These are phyloP conservation scores for Mycena citricolor DNA, from an alignment of 1,284 basidiomycete genomes.

Conservation along the genomic window DNA sequence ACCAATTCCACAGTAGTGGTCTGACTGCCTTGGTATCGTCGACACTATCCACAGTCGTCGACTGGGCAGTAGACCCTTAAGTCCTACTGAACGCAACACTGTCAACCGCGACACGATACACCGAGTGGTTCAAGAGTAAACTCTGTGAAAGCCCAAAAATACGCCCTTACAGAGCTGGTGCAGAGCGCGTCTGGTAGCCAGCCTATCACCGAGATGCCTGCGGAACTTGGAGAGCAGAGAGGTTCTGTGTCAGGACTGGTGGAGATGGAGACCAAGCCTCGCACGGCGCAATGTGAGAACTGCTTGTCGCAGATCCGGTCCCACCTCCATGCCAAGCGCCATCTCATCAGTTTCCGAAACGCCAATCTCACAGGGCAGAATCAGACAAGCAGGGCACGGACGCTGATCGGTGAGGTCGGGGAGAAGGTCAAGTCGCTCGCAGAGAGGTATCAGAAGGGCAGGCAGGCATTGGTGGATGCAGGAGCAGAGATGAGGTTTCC, in stretches of 20 bases:
- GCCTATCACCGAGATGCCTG: too few relatives aligned
- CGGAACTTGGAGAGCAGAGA: too few relatives aligned
- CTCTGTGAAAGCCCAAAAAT: too few relatives aligned
- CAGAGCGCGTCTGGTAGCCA: too few relatives aligned
- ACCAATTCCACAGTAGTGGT: too few relatives aligned
- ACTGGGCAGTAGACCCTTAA: too few relatives aligned
- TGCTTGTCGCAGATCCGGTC: conserved; percentile 7
- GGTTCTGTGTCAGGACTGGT: conserved; percentile 1
- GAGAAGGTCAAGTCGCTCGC: neutral
- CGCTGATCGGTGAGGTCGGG: neutral
- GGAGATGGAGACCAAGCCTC: conserved; percentile 7
- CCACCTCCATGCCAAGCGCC: conserved; percentile 9
- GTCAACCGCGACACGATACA: too few relatives aligned
- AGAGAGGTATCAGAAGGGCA: neutral
- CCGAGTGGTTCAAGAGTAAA: too few relatives aligned
- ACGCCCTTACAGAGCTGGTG: too few relatives aligned
- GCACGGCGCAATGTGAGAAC: conserved; percentile 12
- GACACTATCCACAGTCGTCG: too few relatives aligned
- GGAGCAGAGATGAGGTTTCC: neutral
- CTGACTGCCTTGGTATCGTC: too few relatives aligned
- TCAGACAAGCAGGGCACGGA: conserved; percentile 2
- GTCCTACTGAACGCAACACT: too few relatives aligned
- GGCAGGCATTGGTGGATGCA: neutral
- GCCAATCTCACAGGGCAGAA: conserved; percentile 5
- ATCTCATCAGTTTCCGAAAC: conserved; percentile 13